Percentiles rank a stretch among this genome's conserved stretches.
Conservation (phyloP, 129 eudicot genomes). For the Pittosporum tobira region DNA sequence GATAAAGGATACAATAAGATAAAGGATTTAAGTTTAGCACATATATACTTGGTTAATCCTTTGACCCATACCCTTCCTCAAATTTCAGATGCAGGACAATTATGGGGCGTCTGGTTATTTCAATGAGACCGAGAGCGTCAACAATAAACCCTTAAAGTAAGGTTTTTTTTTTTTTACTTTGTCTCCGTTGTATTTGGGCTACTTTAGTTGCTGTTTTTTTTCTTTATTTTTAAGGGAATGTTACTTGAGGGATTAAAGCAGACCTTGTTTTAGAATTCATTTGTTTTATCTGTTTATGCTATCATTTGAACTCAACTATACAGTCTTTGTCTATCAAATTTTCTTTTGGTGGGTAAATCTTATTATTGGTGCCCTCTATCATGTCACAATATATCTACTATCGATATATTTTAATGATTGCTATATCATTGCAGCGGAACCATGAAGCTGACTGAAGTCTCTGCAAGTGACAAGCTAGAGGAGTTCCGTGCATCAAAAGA, state of each 20-base stretch:
- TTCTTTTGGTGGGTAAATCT: too few species aligned
- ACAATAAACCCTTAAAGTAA: conserved; percentile 30
- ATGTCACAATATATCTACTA: background rate
- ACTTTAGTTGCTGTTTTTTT: background rate
- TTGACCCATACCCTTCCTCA: conserved; percentile 11
- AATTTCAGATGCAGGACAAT: conserved; percentile 71
- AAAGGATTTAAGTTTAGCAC: too few species aligned
- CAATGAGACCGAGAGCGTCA: conserved; percentile 45
- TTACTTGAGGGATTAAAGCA: too few species aligned
- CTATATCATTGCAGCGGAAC: conserved; percentile 39
- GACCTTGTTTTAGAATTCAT: too few species aligned
- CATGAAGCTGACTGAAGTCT: conserved; percentile 64
- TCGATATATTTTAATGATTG: background rate
- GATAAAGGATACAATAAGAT: too few species aligned
- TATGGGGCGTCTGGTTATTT: conserved; percentile 99
- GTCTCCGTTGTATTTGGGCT: background rate
- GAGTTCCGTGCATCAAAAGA: conserved; percentile 92
- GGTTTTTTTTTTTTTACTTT: too few species aligned
- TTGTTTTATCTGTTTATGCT: too few species aligned
- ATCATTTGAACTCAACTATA: background rate
- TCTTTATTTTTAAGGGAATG: too few species aligned
- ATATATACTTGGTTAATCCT: background rate
- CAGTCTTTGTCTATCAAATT: too few species aligned
- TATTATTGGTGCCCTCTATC: too few species aligned
- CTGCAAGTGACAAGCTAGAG: conserved; percentile 86